Percentiles rank a stretch among this genome's conserved stretches.
Conservation (phyloP, 2,329 filamentous ascomycete genomes). For the Epichloe uncinata region DNA sequence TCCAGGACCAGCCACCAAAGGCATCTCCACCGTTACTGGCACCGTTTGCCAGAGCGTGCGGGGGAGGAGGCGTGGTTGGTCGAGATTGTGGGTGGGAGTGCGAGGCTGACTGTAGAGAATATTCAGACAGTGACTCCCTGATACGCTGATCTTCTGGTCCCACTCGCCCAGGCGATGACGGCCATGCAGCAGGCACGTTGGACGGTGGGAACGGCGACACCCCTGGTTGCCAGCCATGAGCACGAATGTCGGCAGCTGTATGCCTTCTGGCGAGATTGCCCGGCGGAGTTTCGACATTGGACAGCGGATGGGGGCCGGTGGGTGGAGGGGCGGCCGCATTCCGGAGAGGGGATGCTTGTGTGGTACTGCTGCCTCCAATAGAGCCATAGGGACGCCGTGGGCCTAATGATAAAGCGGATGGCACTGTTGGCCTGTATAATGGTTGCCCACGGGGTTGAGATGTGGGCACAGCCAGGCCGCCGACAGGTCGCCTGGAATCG, state of each 20-base stretch:
- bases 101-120: constrained; percentile 33
- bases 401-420: constrained; percentile 67
- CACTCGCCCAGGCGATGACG: constrained; percentile 38
- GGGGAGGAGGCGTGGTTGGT: constrained; percentile 40
- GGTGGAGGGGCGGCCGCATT: constrained; percentile 53
- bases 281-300: constrained; percentile 48
- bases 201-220: constrained; percentile 52
- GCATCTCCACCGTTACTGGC: constrained; percentile 24
- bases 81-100: constrained; percentile 34
- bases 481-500: constrained; percentile 57
- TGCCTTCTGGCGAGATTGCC: constrained; percentile 69
- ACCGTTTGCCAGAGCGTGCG: constrained; percentile 30
- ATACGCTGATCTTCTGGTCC: constrained; percentile 40
- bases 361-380: constrained; percentile 57
- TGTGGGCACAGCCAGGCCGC: constrained; percentile 50
- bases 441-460: constrained; percentile 43
- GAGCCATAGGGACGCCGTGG: constrained; percentile 75
- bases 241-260: constrained; percentile 89
- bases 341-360: constrained; percentile 62
- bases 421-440: constrained; percentile 64
- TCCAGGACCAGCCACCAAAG: constrained; percentile 45
- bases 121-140: constrained; percentile 42
- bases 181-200: constrained; percentile 40
- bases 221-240: constrained; percentile 59
- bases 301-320: constrained; percentile 49